A percentile compares a stretch with the other conserved stretches of the same genome.
These are phyloP conservation scores for Hibiscus mutabilis DNA, from an alignment of 345 rosid species.

Conservation along the genomic window DNA sequence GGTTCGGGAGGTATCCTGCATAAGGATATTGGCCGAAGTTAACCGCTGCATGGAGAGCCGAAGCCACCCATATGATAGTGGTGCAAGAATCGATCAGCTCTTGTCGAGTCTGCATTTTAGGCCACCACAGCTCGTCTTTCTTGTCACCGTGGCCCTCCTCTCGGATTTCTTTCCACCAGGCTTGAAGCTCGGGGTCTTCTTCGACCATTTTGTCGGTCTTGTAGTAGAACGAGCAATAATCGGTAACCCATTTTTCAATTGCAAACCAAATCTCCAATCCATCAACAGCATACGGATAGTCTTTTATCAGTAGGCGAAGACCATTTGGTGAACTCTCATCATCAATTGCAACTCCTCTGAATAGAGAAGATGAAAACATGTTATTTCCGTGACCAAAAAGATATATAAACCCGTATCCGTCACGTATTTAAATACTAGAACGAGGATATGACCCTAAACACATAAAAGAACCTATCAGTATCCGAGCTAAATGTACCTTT, in stretches of 20 bases:
- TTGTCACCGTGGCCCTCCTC: constrained; percentile 78
- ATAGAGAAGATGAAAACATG: not conserved
- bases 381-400: not conserved
- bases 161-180: constrained; percentile 72
- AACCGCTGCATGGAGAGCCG: not conserved
- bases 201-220: constrained; percentile 40
- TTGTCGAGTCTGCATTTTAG: constrained; percentile 34
- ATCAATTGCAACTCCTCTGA: constrained; percentile 69
- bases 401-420: not conserved
- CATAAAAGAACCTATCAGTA: not conserved
- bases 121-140: constrained; percentile 76
- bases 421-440: not conserved
- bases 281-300: constrained; percentile 79
- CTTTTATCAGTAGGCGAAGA: constrained; percentile 49
- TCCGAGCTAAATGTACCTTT: constrained; percentile 34
- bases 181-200: constrained; percentile 54
- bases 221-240: constrained; percentile 56
- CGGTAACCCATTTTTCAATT: constrained; percentile 65
- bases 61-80: not conserved
- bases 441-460: not conserved
- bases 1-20: not conserved
- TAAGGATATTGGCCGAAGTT: not conserved
- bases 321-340: constrained; percentile 56
- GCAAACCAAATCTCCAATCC: constrained; percentile 78
- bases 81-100: not conserved